Base-by-base conservation (phyloP, 2,329 filamentous ascomycete species). In the Massarina eburnea region DNA sequence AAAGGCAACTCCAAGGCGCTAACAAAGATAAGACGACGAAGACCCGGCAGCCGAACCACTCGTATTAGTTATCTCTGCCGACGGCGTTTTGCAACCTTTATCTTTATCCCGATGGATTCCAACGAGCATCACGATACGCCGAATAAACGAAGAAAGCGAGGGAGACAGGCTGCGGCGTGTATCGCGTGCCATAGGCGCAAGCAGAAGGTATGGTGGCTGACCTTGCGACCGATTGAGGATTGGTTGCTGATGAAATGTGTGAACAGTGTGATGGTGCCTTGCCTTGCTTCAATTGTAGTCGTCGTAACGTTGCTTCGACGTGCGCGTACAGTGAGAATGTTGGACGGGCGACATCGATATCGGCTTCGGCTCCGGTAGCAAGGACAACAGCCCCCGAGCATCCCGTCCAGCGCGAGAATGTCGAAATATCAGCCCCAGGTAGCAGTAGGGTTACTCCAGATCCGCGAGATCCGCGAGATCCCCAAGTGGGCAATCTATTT, bases 401-500 rank as follows among this genome's bases (percentile, higher is more conserved):
- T 14, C 5, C 12, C 12, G 27, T 14, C 6, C 27, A 6, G n/a
- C 27, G 27, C 12, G 27, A 30, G n/a, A 30, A 8, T 14, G 27
- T 8, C 27, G 7, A 30, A 14, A 14, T 30, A 30, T 7, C 12
- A 12, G 24, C 24, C 12, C 12, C 24, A 26, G 12, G 27, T 14
- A 30, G 27, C 12, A 30, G 27, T 30, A 6, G 27, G n/a, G 27
- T 14, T 30, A 30, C 27, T 8, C 27, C 27, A 6, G 27, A 30
- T 30, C 27, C 27, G 4, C 6, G 27, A 30, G 27, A 30, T 14
- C 12, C 27, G 27, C 27, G 12, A 27, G 54, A 57, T 26, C 41
- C 49, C 17, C 51, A 46, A 21, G 54, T 57, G 8, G 54, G 54
- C 7, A 52, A 49, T 24, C 44, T 57, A n/a, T 57, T 57, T 39